Conservation (phyloP, 306 rosid species). For the Ziziphus jujuba region DNA sequence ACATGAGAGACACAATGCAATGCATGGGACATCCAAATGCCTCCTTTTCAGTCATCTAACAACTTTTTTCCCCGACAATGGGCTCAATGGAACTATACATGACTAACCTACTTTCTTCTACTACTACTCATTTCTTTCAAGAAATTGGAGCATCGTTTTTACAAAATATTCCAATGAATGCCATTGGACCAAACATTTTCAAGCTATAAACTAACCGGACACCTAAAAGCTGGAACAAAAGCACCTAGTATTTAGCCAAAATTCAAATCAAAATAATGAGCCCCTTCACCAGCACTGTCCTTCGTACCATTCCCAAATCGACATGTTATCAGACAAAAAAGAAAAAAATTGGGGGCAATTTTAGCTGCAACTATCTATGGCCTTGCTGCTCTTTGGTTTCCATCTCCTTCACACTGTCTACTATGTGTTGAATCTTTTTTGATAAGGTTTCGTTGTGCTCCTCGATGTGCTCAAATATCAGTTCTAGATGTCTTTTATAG, state of each 20-base stretch:
- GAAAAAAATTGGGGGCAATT: slow-evolving; percentile 4
- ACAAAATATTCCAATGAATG: slow-evolving; percentile 35
- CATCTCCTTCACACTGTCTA: slow-evolving; percentile 78
- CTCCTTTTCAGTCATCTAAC: no score
- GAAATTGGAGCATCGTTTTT: slow-evolving; percentile 10
- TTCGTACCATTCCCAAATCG: slow-evolving; percentile 20
- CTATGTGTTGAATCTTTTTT: slow-evolving; percentile 83
- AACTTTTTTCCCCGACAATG: slow-evolving; percentile 14
- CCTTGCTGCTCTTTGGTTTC: slow-evolving; percentile 60
- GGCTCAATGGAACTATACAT: slow-evolving; percentile 39
- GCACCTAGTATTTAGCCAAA: slow-evolving; percentile 28
- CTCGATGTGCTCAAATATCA: slow-evolving; percentile 83
- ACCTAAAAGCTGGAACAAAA: slow-evolving; percentile 33
- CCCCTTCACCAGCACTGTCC: slow-evolving; percentile 28
- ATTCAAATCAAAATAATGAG: slow-evolving; percentile 23
- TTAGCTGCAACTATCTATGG: slow-evolving; percentile 43
- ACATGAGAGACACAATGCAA: no score
- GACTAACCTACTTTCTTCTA: slow-evolving; percentile 33
- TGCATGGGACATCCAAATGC: no score
- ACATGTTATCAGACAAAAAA: slow-evolving; percentile 16
- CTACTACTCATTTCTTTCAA: slow-evolving; percentile 21
- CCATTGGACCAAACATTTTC: slow-evolving; percentile 37
- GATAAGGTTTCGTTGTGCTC: slow-evolving; percentile 84
- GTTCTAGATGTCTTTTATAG: slow-evolving; percentile 90
- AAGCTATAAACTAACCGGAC: slow-evolving; percentile 35